A percentile compares a stretch with the other conserved stretches of the same genome.
These are phyloP conservation scores for Picochlorum sp. DNA, from an alignment of 139 green algal genomes.

Conservation along the genomic window DNA sequence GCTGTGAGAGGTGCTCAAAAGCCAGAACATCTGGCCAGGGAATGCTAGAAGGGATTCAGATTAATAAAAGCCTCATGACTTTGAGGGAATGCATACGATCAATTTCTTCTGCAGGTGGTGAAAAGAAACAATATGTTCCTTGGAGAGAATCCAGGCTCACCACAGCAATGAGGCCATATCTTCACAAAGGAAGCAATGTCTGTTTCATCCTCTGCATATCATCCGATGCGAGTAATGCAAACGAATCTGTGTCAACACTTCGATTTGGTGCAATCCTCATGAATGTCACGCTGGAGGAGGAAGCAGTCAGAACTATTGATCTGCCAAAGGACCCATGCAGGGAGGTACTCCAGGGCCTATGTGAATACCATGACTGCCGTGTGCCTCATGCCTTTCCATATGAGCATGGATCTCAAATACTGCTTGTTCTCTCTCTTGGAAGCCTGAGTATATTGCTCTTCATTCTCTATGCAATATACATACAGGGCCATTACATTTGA, in stretches of 20 bases:
- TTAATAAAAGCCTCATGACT: slow-evolving; percentile 70
- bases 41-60: slow-evolving; percentile 58
- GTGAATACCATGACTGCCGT: no score
- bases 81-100: slow-evolving; percentile 71
- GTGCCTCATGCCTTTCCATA: no score
- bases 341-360: no score
- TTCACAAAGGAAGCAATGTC: slow-evolving; percentile 60
- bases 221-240: slow-evolving; percentile 40
- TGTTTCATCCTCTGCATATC: slow-evolving; percentile 77
- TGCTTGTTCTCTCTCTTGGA: not conserved
- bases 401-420: no score
- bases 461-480: not conserved
- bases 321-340: not conserved
- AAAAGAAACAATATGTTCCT: slow-evolving; percentile 11
- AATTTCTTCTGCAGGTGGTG: not conserved
- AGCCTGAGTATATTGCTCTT: not conserved
- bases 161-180: slow-evolving; percentile 65
- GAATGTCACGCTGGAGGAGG: not conserved
- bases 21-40: slow-evolving; percentile 41
- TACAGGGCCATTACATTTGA: not conserved
- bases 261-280: slow-evolving; percentile 36
- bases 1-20: slow-evolving; percentile 59
- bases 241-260: slow-evolving; percentile 68
- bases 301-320: not conserved
- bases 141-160: slow-evolving; percentile 61